Conservation (phyloP, 306 rosid species). For the Citrullus colocynthis region DNA sequence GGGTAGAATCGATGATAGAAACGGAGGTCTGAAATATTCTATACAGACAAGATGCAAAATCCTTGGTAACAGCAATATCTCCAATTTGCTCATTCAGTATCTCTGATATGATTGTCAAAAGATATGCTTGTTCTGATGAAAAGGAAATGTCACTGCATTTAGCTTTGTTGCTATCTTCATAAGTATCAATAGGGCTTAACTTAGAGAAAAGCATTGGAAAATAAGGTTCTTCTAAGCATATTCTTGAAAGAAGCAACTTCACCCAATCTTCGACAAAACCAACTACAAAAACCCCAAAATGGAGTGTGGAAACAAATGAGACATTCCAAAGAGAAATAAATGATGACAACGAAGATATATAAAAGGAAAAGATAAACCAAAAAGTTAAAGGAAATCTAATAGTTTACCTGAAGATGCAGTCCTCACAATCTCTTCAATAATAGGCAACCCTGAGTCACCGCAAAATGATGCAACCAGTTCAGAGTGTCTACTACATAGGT, state of each 20-base stretch:
- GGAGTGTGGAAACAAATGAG: background rate
- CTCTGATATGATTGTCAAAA: slow-evolving; percentile 35
- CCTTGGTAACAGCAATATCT: slow-evolving; percentile 26
- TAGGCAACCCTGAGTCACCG: slow-evolving; percentile 32
- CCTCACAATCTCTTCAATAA: slow-evolving; percentile 34
- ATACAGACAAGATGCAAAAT: slow-evolving; percentile 33
- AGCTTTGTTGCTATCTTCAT: background rate
- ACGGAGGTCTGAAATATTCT: slow-evolving; percentile 47
- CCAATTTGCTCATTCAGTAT: slow-evolving; percentile 33
- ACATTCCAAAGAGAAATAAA: background rate
- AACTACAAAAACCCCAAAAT: slow-evolving; percentile 22
- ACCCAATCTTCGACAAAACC: slow-evolving; percentile 44
- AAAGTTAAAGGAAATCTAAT: background rate
- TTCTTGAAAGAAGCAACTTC: slow-evolving; percentile 58
- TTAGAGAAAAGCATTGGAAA: slow-evolving; percentile 30
- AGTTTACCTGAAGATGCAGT: slow-evolving; percentile 43
- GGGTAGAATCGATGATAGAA: slow-evolving; percentile 16
- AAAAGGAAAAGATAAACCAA: background rate
- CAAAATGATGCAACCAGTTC: slow-evolving; percentile 26
- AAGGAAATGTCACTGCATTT: slow-evolving; percentile 11
- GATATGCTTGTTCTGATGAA: slow-evolving; percentile 41
- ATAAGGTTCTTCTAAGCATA: slow-evolving; percentile 46
- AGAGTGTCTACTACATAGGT: slow-evolving; percentile 37
- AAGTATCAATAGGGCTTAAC: background rate
- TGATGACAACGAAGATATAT: background rate